Evolutionary conservation across 495 filamentous ascomycete species (phyloP), one percentile per base, ranked within the genome.

Genomic region (Penicillium steckii): DNA sequence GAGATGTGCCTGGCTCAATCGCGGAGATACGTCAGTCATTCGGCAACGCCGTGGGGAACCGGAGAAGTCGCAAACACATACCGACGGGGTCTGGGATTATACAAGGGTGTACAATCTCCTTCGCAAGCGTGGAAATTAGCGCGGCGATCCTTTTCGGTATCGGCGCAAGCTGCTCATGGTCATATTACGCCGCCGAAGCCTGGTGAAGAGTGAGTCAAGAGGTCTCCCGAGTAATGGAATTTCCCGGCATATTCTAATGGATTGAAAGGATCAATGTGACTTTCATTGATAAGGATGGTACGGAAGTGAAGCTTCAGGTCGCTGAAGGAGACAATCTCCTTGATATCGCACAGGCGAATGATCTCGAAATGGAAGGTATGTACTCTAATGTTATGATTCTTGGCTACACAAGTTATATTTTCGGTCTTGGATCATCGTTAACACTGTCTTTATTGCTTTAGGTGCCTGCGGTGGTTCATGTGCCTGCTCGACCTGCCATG

Each of bases 401-500:
- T n/a, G n/a, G n/a, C n/a, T n/a, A n/a, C n/a, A n/a, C n/a, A 27
- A 27, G 15, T 15, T 37, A 47, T n/a, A 18, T 22, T 18, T 21
- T 23, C 7, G 7, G 0, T 1, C 4, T 38, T 6, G 8, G 21
- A 41, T 13, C 21, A 19, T 43, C 0, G 24, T 33, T 49, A 26
- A 56, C 18, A 10, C 9, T 19, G 9, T 9, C 29, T 40, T 37
- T 19, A 0, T 10, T 27, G 6, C 7, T 22, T 26, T 64, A 87
- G 85, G 92, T 42, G 94, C 94, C 8, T 98, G 94, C 62, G 94
- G 93, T 27, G 94, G 94, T 15, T 95, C 89, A 5, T 97, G 94
- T 60, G 94, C 95, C 55, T 98, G 94, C 68, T 95, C 90, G 53
- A 98, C 94, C 1, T 98, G 94, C 75, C 94, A 98, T 74, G 87